Conservation (phyloP, 306 rosid genomes). For the Purshia tridentata region DNA sequence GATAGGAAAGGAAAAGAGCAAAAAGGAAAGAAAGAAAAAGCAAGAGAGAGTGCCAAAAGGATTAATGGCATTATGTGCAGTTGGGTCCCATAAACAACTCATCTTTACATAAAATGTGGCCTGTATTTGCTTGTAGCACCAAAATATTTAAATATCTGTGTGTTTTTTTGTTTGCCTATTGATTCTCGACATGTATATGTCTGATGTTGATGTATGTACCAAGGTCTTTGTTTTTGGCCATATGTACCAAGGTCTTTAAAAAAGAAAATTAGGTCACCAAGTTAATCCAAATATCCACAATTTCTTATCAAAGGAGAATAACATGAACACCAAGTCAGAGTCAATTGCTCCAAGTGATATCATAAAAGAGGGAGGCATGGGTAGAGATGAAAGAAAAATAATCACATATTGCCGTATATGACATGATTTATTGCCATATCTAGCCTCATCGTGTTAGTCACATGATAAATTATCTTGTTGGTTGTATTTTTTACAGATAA, state of each 20-base stretch:
- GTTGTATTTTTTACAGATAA: not conserved
- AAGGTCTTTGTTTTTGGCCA: too few relatives aligned
- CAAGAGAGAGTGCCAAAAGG: constrained; percentile 43
- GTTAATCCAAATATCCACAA: constrained; percentile 21
- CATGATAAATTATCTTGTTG: not conserved
- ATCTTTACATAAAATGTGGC: constrained; percentile 47
- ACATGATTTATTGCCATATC: not conserved
- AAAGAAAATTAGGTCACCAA: constrained; percentile 14
- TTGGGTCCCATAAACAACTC: constrained; percentile 57
- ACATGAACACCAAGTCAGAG: too few relatives aligned
- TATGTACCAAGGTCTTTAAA: constrained; percentile 9
- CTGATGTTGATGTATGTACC: constrained; percentile 10
- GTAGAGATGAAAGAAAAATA: too few relatives aligned
- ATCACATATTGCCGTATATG: not conserved
- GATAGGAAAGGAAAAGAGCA: constrained; percentile 28
- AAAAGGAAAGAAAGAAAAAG: constrained; percentile 36
- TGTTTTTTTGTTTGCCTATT: constrained; percentile 16
- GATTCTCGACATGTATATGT: constrained; percentile 20
- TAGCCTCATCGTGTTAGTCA: not conserved
- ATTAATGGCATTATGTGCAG: constrained; percentile 35
- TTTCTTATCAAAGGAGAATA: not conserved
- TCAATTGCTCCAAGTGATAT: too few relatives aligned
- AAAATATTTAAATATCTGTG: constrained; percentile 76
- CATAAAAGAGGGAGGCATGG: too few relatives aligned
- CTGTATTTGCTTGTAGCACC: constrained; percentile 31